Conservation (phyloP, 2,329 filamentous ascomycete genomes). For the Exophiala xenobiotica region DNA sequence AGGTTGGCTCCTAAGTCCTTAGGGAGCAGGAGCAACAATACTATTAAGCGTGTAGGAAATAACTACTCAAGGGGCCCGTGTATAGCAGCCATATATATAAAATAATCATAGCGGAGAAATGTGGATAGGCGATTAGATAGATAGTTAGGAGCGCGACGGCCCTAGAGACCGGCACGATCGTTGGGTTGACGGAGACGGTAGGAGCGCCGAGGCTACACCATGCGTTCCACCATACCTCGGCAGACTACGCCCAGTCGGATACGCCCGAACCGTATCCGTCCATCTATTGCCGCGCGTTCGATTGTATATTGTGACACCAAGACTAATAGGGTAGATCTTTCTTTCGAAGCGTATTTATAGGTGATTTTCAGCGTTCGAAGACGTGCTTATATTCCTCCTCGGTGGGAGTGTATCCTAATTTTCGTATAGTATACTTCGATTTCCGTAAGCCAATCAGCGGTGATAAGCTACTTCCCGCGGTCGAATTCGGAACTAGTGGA, state of each 20-base stretch:
- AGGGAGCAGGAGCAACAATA: not conserved
- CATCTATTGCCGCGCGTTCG: not conserved
- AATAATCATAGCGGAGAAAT: not conserved
- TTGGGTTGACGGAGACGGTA: not conserved
- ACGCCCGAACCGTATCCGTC: not conserved
- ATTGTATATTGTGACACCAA: not conserved
- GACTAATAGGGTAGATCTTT: not conserved
- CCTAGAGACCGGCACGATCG: not conserved
- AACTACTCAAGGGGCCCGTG: not conserved
- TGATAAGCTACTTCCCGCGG: too few species aligned
- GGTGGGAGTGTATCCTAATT: too few species aligned
- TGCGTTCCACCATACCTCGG: not conserved
- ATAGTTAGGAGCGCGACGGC: not conserved
- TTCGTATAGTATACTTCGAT: too few species aligned
- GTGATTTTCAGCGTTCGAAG: not conserved
- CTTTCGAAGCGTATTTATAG: not conserved
- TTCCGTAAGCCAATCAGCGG: too few species aligned
- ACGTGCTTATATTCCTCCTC: not conserved
- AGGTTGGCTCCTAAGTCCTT: not conserved
- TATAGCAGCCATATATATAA: not conserved
- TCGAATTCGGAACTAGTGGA: too few species aligned
- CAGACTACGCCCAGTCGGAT: not conserved
- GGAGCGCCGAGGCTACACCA: not conserved
- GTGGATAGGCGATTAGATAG: not conserved
- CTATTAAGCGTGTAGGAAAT: not conserved